phyloP scores from a whole-genome alignment of 2,329 filamentous ascomycete genomes.

The Acrocalymma vagum region DNA sequence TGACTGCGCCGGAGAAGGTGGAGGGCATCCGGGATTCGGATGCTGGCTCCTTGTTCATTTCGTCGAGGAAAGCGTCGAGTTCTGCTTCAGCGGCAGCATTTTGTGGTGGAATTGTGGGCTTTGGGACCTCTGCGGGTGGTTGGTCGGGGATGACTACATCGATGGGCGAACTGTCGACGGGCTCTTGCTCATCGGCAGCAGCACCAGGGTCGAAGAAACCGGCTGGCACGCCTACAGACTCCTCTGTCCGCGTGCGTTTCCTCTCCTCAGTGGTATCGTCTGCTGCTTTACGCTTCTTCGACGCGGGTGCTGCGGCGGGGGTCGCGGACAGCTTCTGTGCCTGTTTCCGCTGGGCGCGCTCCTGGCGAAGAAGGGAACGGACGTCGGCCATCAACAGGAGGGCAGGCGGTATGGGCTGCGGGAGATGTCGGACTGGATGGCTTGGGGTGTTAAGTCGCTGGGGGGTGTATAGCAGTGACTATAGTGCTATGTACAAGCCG shows the following conservation, averaged over 20 bases:
- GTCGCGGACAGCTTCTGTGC: slow-evolving; percentile 38
- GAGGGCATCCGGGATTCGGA: slow-evolving; percentile 84
- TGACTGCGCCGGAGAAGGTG: slow-evolving; percentile 47
- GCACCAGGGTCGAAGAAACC: slow-evolving; percentile 45
- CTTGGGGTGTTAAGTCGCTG: neutral
- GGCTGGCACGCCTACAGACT: slow-evolving; percentile 39
- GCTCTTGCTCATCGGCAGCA: slow-evolving; percentile 16
- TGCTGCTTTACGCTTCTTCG: slow-evolving; percentile 46
- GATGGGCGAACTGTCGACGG: neutral
- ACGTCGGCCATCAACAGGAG: slow-evolving; percentile 45
- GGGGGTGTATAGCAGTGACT: neutral
- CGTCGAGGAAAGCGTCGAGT: slow-evolving; percentile 64
- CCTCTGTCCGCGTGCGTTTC: slow-evolving; percentile 44
- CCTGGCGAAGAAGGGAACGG: slow-evolving; percentile 47
- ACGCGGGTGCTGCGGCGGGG: slow-evolving; percentile 35
- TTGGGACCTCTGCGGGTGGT: slow-evolving; percentile 11
- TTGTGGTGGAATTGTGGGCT: slow-evolving; percentile 16
- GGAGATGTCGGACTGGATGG: neutral
- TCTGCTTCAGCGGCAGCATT: slow-evolving; percentile 40
- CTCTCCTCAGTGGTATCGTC: slow-evolving; percentile 38
- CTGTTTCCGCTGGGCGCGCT: slow-evolving; percentile 47
- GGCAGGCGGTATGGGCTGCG: neutral
- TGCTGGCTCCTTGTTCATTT: slow-evolving; percentile 78
- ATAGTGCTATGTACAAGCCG: neutral
- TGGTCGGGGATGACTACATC: neutral